Percentiles rank a stretch among this genome's conserved stretches.
Evolutionary conservation across 2,329 filamentous ascomycete genomes (phyloP).

Genomic region (Rasamsonia emersonii): DNA sequence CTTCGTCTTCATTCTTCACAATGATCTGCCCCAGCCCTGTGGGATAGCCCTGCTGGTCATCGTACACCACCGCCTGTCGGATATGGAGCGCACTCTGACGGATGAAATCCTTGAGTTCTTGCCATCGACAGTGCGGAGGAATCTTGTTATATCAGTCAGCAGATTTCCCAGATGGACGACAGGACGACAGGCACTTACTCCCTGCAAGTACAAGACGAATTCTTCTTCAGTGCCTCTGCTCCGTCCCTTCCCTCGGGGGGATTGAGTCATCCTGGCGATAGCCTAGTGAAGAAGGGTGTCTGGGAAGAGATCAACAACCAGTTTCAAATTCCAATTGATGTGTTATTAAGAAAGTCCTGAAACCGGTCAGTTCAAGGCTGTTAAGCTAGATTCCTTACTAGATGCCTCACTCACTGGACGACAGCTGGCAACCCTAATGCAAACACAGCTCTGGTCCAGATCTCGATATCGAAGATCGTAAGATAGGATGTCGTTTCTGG

Average conservation of each 20-base stretch:
- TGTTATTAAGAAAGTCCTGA: no score
- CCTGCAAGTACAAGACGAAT: constrained; percentile 37
- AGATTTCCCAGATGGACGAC: no score
- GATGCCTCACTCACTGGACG: no score
- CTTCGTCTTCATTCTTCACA: constrained; percentile 37
- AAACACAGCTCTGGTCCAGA: no score
- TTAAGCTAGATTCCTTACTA: no score
- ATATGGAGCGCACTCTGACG: constrained; percentile 37
- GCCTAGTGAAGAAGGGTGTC: no score
- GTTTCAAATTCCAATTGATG: no score
- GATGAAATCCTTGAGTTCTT: constrained; percentile 37
- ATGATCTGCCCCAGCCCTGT: constrained; percentile 38
- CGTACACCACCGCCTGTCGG: constrained; percentile 36
- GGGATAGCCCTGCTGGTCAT: constrained; percentile 34
- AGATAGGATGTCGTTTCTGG: no score
- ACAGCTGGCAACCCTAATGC: no score
- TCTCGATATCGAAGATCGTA: no score
- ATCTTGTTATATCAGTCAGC: constrained; percentile 19
- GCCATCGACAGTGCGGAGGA: constrained; percentile 36
- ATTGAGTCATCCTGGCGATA: constrained; percentile 20
- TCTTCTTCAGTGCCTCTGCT: constrained; percentile 31
- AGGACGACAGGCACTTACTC: constrained; percentile 20
- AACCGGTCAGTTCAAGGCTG: no score
- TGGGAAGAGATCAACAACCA: no score
- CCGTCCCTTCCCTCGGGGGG: constrained; percentile 25